Base-by-base conservation (phyloP, 1,284 basidiomycete genomes). In the Cutaneotrichosporon arboriforme region DNA sequence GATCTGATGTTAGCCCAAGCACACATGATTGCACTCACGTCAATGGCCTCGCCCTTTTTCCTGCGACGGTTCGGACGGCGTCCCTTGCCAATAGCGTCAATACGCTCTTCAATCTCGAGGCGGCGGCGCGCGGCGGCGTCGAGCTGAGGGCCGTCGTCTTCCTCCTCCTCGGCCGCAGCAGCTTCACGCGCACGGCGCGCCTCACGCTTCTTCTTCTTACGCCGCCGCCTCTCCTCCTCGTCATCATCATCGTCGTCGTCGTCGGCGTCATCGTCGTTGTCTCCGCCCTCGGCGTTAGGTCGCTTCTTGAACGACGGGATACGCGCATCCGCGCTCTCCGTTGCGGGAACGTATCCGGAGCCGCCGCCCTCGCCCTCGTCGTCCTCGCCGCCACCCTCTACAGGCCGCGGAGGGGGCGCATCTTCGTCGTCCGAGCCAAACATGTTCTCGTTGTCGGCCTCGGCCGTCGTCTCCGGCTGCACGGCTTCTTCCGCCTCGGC, bases 11-110 rank as follows among this genome's bases (percentile, higher is more conserved):
- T 20, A 51, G 42, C 18, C 31, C 13, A 10, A n/a, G 10, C 10
- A 15, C 5, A 13, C 1, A 9, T 4, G 26, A 7, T 7, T 12
- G 10, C 26, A 58, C 61, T 63, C 54, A 74, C 77, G 57, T 70
- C 69, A 9, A 63, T 66, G 22, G 77, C 88, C 13, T 90, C 88
- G 36, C 77, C 80, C 53, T 81, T 80, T 69, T 86, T 86, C 72
- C 89, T 89, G 70, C 80, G 81, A 21, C 85, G 78, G 20, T 79
- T 77, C 1, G 79, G 75, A 68, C 86, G 87, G 66, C 86, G 85
- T 8, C 84, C 79, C 73, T 90, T 90, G n/a, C 91, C 79, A 57
- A 91, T 90, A 23, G 84, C 84, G 56, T 93, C 88, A 60, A 94
- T 85, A 17, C 61, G 55, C 43, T 61, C 64, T 46, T 66, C 62